Evolutionary conservation across 192 early-diverging fungal genomes (phyloP), one percentile per base, ranked within the genome.

Genomic region (Rhizophagus clarus): DNA sequence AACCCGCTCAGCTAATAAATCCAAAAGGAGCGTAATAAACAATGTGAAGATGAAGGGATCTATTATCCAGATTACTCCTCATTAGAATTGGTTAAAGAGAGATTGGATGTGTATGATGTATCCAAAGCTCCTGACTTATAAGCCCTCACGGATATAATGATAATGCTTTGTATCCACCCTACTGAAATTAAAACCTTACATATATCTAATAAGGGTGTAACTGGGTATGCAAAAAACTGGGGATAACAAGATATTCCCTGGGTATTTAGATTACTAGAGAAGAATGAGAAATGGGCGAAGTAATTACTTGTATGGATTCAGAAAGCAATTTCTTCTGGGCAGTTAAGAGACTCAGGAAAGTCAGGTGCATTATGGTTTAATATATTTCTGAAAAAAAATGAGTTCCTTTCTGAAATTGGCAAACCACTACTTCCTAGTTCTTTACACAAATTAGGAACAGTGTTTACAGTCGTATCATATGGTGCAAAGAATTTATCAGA

Each of bases 51-150:
- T 75, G 24, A 75, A 62, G 26, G 24, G 5, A 75, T 75, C n/a
- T 2, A 75, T 75, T 75, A 75, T 61, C 60, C 6, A 40, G 74
- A 76, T 34, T 14, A 76, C 9, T 75, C 62, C 17, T 32, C 47
- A 40, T 76, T 76, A 76, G 61, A 76, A 62, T 76, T 61, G 20
- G 74, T 76, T 24, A 76, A 61, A 26, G 72, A 74, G 26, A 76
- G 60, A 40, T 62, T 76, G 28, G 60, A 76, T 76, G 29, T 15
- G 6, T 76, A 76, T 76, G 28, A 61, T 76, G 1, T 61, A 76
- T 32, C 22, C 9, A 76, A 17, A 31, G 4, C 31, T 29, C 60
- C 61, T 32, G 34, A 62, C 40, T 73, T 26, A 10, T 20, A 22
- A 73, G 72, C 72, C 31, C 72, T 73, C 32, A 47, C 72, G 4